These are phyloP conservation scores for Hansenula anomala DNA, from an alignment of 1,139 yeast species.

Conservation along the genomic window DNA sequence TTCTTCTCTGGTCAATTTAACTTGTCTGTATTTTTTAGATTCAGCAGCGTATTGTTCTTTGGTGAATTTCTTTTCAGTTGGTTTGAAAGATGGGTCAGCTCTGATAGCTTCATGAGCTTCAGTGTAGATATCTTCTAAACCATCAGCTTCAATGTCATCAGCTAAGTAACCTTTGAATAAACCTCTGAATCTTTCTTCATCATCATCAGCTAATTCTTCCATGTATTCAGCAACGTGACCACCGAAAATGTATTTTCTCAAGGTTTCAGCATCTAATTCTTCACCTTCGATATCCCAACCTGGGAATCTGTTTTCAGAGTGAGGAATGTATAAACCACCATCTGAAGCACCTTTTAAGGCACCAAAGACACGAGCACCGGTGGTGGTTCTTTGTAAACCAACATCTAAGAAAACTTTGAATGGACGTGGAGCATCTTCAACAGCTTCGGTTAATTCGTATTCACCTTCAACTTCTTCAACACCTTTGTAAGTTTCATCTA, in stretches of 20 bases:
- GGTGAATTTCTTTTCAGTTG: conserved; percentile 90
- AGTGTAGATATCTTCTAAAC: conserved; percentile 90
- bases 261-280: conserved; percentile 95
- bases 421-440: conserved; percentile 99
- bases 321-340: conserved; percentile 99
- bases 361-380: conserved; percentile 99
- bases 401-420: conserved; percentile 99
- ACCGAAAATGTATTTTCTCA: conserved; percentile 99
- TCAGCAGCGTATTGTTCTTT: conserved; percentile 98
- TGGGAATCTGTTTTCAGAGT: conserved; percentile 99
- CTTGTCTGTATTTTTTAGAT: conserved; percentile 86
- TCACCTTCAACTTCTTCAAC: conserved; percentile 99
- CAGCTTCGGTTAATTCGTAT: conserved; percentile 96
- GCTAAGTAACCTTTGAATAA: conserved; percentile 96
- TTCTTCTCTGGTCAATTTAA: conserved; percentile 87
- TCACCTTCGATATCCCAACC: conserved; percentile 99
- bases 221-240: conserved; percentile 99
- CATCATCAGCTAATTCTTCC: conserved; percentile 99
- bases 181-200: conserved; percentile 98
- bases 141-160: conserved; percentile 97
- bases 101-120: conserved; percentile 96
- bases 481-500: conserved; percentile 97
- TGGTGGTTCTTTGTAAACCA: conserved; percentile 99
- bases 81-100: conserved; percentile 91
- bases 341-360: conserved; percentile 99